Conservation (phyloP, 1,284 basidiomycete species). For the Ustilago loliicola region DNA sequence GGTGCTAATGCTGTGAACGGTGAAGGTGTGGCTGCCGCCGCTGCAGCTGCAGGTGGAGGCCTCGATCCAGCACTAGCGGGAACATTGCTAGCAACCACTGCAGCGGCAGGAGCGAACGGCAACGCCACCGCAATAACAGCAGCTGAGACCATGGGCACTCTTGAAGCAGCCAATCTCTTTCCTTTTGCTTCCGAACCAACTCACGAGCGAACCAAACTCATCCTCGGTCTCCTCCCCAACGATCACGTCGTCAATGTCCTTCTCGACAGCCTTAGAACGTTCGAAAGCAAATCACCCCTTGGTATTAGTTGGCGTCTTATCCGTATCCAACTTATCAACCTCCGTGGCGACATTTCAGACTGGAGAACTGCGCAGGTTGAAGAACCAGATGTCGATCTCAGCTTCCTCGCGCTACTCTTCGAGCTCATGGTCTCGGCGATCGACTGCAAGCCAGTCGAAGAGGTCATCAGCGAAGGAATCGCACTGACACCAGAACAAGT, state of each 20-base stretch:
- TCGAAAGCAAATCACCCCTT: constrained; percentile 54
- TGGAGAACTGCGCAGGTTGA: constrained; percentile 59
- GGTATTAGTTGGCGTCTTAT: constrained; percentile 65
- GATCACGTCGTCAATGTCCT: constrained; percentile 62
- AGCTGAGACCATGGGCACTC: constrained; percentile 25
- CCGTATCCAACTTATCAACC: constrained; percentile 57
- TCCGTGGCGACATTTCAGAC: constrained; percentile 59
- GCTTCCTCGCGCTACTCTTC: constrained; percentile 59
- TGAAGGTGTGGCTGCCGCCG: constrained; percentile 7
- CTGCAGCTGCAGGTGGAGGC: constrained; percentile 10
- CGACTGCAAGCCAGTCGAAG: constrained; percentile 55
- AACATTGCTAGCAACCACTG: constrained; percentile 9
- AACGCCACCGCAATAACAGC: constrained; percentile 4
- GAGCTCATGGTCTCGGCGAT: constrained; percentile 58
- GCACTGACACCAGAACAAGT: constrained; percentile 54
- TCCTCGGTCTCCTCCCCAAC: constrained; percentile 59
- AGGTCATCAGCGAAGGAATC: constrained; percentile 59
- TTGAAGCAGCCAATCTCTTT: constrained; percentile 28
- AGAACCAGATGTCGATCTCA: constrained; percentile 58
- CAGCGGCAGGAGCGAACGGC: constrained; percentile 6
- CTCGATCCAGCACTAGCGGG: constrained; percentile 22
- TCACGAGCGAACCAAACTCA: constrained; percentile 43
- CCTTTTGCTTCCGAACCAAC: constrained; percentile 34
- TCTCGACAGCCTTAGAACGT: constrained; percentile 57
- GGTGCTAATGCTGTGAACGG: constrained; percentile 4